phyloP scores from a whole-genome alignment of 306 rosid genomes.

The Quercus wislizeni region DNA sequence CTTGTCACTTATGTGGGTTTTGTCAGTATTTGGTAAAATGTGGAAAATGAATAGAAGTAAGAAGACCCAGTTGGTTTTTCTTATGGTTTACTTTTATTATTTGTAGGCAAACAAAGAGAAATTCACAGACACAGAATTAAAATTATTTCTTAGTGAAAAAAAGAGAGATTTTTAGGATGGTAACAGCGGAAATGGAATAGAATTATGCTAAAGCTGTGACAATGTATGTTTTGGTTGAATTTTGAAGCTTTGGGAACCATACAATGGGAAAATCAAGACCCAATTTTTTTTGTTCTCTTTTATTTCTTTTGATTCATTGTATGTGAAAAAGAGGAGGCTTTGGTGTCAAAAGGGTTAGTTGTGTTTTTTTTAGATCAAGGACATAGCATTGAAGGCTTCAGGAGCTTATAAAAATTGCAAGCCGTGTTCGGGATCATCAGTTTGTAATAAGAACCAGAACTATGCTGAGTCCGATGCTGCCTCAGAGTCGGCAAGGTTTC shows the following conservation, averaged over 20 bases:
- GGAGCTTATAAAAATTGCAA: constrained; percentile 92
- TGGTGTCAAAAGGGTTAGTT: constrained; percentile 16
- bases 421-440: constrained; percentile 83
- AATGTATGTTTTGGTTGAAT: neutral
- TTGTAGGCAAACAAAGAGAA: neutral
- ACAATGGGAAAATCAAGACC: neutral
- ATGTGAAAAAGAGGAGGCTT: neutral
- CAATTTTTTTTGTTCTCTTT: neutral
- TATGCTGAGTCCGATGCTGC: constrained; percentile 71
- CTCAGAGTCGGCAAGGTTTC: constrained; percentile 81
- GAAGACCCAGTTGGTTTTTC: constrained; percentile 9
- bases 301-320: neutral
- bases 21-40: constrained; percentile 8
- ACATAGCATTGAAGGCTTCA: constrained; percentile 93
- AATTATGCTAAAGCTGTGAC: neutral
- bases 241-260: neutral
- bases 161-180: neutral
- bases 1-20: neutral
- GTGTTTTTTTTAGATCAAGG: constrained; percentile 71
- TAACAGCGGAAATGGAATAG: neutral
- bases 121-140: neutral
- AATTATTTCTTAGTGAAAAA: neutral
- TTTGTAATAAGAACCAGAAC: constrained; percentile 41
- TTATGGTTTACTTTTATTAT: neutral
- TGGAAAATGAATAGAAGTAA: neutral